phyloP scores from a whole-genome alignment of 148 eudicot species.

The Spergularia marina region DNA sequence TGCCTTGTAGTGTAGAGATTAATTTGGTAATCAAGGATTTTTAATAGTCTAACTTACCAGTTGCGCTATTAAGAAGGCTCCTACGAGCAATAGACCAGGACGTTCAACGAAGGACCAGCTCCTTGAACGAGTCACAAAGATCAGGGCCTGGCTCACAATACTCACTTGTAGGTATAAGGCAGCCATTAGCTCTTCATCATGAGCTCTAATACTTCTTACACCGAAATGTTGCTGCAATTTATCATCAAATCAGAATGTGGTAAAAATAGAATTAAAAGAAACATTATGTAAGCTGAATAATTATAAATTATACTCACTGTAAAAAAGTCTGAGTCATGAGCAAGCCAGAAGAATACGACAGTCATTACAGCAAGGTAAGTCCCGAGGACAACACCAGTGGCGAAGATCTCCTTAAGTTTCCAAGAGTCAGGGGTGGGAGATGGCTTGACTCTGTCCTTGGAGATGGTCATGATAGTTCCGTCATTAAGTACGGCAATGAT shows the following conservation, averaged over 20 bases:
- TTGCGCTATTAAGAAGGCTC: conserved; percentile 63
- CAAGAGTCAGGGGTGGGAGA: conserved; percentile 75
- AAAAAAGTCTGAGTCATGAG: conserved; percentile 54
- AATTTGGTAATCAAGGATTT: not conserved
- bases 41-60: conserved; percentile 43
- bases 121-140: conserved; percentile 73
- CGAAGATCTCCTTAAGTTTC: conserved; percentile 70
- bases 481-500: conserved; percentile 70
- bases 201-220: conserved; percentile 44
- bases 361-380: conserved; percentile 68
- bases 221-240: conserved; percentile 44
- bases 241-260: not conserved
- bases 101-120: conserved; percentile 69
- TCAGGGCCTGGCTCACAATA: conserved; percentile 73
- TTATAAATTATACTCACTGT: conserved; percentile 32
- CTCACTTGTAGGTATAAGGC: conserved; percentile 84
- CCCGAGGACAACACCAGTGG: conserved; percentile 74
- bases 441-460: conserved; percentile 71
- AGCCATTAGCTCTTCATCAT: conserved; percentile 41
- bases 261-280: not conserved
- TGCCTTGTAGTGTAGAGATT: not conserved
- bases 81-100: conserved; percentile 57
- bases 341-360: conserved; percentile 66
- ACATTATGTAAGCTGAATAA: not conserved
- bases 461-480: conserved; percentile 86